Evolutionary conservation across 805 yeast species (phyloP).

Genomic region (Monosporozyma yasuniensis): DNA sequence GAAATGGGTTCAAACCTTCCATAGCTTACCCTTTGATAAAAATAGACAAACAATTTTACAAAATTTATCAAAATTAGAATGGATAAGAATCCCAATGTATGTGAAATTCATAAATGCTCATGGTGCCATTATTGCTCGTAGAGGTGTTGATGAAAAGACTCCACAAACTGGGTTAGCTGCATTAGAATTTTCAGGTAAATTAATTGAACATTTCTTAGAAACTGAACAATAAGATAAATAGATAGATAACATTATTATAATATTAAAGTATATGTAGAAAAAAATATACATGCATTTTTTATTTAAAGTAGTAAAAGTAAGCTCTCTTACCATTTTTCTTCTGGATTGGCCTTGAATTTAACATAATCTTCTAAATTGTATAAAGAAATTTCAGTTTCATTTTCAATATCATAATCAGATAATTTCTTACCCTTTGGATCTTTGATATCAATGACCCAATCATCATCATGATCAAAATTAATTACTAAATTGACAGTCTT

Average conservation of each 20-base stretch:
- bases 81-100: conserved; percentile 72
- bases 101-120: conserved; percentile 74
- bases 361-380: conserved; percentile 62
- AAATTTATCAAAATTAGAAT: conserved; percentile 52
- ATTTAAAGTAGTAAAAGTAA: too few relatives aligned
- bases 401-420: conserved; percentile 51
- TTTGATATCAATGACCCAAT: conserved; percentile 50
- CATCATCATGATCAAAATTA: conserved; percentile 70
- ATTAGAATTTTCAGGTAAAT: conserved; percentile 22
- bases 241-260: not conserved
- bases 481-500: conserved; percentile 89
- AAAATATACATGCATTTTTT: not conserved
- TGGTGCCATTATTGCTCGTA: conserved; percentile 75
- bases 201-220: conserved; percentile 15
- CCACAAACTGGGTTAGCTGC: conserved; percentile 22
- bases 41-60: conserved; percentile 37
- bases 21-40: conserved; percentile 29
- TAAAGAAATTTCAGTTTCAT: conserved; percentile 88
- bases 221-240: not conserved
- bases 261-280: not conserved
- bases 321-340: conserved; percentile 76
- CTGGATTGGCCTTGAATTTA: conserved; percentile 70
- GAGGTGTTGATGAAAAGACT: conserved; percentile 38
- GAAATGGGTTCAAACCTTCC: conserved; percentile 10
- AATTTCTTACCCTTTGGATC: conserved; percentile 34